phyloP scores from a whole-genome alignment of 2,329 filamentous ascomycete genomes.

The Drechslerella stenobrocha region DNA sequence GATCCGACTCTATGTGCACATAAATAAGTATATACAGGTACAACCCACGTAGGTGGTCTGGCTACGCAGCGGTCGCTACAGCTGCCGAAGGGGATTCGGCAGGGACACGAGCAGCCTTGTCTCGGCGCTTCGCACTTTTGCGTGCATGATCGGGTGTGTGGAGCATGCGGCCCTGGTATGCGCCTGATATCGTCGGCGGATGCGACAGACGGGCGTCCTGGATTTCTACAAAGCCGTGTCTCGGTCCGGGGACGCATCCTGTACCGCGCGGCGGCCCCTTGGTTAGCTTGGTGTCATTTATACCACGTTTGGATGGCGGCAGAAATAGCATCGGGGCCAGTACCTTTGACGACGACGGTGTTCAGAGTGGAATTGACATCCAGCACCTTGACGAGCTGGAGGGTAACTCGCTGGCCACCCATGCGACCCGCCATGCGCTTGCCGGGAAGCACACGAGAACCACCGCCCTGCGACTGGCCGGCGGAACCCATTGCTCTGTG shows the following conservation, averaged over 20 bases:
- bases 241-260: slow-evolving; percentile 80
- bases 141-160: not conserved
- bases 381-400: slow-evolving; percentile 88
- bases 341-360: slow-evolving; percentile 82
- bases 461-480: slow-evolving; percentile 86
- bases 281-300: too few species aligned
- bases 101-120: slow-evolving; percentile 7
- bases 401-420: slow-evolving; percentile 84
- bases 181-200: slow-evolving; percentile 29
- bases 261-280: too few species aligned
- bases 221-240: slow-evolving; percentile 79
- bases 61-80: not conserved
- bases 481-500: slow-evolving; percentile 90
- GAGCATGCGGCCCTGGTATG: slow-evolving; percentile 32
- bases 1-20: not conserved
- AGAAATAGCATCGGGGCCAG: not conserved
- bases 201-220: slow-evolving; percentile 67
- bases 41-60: not conserved
- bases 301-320: too few species aligned
- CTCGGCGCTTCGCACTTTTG: slow-evolving; percentile 5
- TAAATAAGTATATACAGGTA: not conserved
- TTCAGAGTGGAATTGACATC: slow-evolving; percentile 85
- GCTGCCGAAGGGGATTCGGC: not conserved
- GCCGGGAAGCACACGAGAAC: slow-evolving; percentile 87
- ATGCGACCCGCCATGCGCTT: slow-evolving; percentile 98